Percentiles rank a stretch among this genome's conserved stretches.
phyloP scores from a whole-genome alignment of 208 protist species.

The Angomonas ambiguus region DNA sequence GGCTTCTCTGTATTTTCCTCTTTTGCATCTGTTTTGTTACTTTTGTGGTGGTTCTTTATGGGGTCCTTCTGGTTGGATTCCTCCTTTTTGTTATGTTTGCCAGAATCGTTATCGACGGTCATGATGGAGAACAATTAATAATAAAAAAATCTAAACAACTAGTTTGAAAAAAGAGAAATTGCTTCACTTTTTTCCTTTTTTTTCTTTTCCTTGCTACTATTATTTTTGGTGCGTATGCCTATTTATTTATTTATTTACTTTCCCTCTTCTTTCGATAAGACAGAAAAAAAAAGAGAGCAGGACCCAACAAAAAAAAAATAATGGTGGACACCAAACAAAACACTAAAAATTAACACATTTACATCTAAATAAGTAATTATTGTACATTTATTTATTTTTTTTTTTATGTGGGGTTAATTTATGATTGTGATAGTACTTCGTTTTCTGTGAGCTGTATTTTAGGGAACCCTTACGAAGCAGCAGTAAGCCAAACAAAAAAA shows the following conservation, averaged over 20 bases:
- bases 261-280: no score
- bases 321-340: background rate
- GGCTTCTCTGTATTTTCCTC: background rate
- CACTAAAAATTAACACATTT: background rate
- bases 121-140: no score
- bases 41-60: background rate
- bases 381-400: background rate
- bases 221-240: no score
- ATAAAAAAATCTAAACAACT: no score
- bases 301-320: background rate
- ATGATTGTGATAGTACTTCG: background rate
- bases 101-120: no score
- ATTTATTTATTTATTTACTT: no score
- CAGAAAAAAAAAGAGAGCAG: background rate
- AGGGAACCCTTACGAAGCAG: no score
- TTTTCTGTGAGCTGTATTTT: background rate
- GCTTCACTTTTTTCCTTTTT: background rate
- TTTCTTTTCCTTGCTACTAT: background rate
- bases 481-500: background rate
- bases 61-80: background rate
- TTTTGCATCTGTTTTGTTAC: background rate
- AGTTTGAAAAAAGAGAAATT: no score
- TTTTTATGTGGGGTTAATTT: background rate
- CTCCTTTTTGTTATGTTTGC: background rate
- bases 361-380: background rate